Conservation (phyloP, 495 filamentous ascomycete genomes). For the Penicillium herquei region DNA sequence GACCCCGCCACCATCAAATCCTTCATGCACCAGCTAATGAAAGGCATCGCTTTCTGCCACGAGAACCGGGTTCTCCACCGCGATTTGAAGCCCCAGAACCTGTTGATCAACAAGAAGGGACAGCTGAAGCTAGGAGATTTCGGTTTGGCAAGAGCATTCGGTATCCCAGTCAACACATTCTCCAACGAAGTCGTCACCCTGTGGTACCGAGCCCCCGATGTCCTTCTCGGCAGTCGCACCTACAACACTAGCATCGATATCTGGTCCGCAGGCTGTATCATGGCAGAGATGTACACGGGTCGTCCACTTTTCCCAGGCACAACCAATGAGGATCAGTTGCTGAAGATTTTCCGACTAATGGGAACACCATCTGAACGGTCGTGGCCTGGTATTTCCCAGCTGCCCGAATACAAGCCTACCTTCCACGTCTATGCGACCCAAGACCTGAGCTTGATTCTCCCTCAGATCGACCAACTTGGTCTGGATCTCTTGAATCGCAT, state of each 20-base stretch:
- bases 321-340: constrained; percentile 92
- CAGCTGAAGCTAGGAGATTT: constrained; percentile 98
- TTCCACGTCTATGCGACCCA: constrained; percentile 97
- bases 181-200: constrained; percentile 96
- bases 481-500: constrained; percentile 84
- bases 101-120: constrained; percentile 91
- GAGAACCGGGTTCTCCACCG: constrained; percentile 93
- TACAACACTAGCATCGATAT: constrained; percentile 99
- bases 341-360: constrained; percentile 97
- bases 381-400: constrained; percentile 87
- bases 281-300: constrained; percentile 97
- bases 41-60: constrained; percentile 95
- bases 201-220: constrained; percentile 94
- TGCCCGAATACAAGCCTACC: constrained; percentile 90
- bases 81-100: constrained; percentile 97
- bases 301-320: constrained; percentile 92
- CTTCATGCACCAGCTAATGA: constrained; percentile 94
- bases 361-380: constrained; percentile 88
- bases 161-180: constrained; percentile 97
- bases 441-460: constrained; percentile 78
- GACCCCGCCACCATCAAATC: constrained; percentile 88
- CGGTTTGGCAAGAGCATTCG: constrained; percentile 84
- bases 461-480: constrained; percentile 82
- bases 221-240: constrained; percentile 83
- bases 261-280: constrained; percentile 96